Conservation (phyloP, 805 yeast genomes). For the Ascoidea tarda region DNA sequence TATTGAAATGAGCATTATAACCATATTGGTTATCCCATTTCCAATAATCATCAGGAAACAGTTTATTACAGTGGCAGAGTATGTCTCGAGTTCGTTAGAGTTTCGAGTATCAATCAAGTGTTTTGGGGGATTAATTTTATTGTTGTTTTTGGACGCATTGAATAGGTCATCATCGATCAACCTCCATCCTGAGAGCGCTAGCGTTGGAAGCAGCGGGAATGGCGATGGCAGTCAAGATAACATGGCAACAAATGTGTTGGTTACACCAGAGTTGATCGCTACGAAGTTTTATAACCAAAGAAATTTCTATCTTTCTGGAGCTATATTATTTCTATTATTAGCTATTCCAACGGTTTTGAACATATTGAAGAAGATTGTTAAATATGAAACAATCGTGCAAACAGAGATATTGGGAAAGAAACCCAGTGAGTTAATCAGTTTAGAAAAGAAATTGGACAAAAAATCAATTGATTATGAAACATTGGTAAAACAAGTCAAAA, state of each 20-base stretch:
- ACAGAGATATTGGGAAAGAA: constrained; percentile 8
- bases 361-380: constrained; percentile 36
- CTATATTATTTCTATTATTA: constrained; percentile 38
- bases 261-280: constrained; percentile 38
- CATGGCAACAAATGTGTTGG: constrained; percentile 13
- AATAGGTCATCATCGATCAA: constrained; percentile 23
- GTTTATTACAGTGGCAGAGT: constrained; percentile 24
- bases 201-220: constrained; percentile 11
- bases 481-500: constrained; percentile 34
- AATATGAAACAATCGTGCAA: constrained; percentile 24
- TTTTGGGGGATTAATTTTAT: constrained; percentile 24
- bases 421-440: constrained; percentile 19
- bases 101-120: constrained; percentile 31
- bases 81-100: constrained; percentile 23
- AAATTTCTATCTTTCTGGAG: constrained; percentile 48
- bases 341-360: constrained; percentile 41
- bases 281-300: constrained; percentile 50
- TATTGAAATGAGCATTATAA: constrained; percentile 35
- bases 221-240: constrained; percentile 7
- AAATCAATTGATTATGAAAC: constrained; percentile 31
- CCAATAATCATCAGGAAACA: constrained; percentile 32
- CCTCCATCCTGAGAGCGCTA: constrained; percentile 14
- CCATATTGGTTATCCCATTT: constrained; percentile 38
- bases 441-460: constrained; percentile 21
- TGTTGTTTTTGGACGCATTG: constrained; percentile 42